Conservation (phyloP, 108 stramenopile species). For the Seminavis robusta region DNA sequence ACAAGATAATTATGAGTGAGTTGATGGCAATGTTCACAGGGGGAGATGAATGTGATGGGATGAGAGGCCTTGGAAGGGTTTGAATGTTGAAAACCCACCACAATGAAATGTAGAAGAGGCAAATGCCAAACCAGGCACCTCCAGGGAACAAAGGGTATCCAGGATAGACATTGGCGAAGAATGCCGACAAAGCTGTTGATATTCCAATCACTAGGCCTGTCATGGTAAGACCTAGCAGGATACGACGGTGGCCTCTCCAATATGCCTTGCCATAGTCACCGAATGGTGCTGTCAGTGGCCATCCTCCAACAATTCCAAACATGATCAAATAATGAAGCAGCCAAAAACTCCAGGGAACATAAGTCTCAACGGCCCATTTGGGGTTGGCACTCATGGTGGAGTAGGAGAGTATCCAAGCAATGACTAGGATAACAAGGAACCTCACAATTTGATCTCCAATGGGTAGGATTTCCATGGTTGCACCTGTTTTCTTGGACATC, state of each 20-base stretch:
- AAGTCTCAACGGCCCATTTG: constrained; percentile 3
- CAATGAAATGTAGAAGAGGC: background rate
- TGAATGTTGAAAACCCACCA: constrained; percentile 4
- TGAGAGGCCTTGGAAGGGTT: background rate
- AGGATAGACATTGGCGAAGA: background rate
- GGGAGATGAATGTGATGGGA: background rate
- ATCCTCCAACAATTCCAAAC: constrained; percentile 2
- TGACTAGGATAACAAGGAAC: background rate
- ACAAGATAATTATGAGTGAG: background rate
- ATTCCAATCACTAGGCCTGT: background rate
- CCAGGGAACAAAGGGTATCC: constrained; percentile 3
- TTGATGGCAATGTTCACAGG: background rate
- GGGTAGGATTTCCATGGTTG: background rate
- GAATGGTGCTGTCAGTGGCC: background rate
- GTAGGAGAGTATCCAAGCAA: background rate
- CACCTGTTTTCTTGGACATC: too few relatives aligned
- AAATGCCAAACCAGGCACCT: constrained; percentile 1
- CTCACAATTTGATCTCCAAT: background rate
- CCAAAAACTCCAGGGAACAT: background rate
- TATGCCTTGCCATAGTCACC: background rate
- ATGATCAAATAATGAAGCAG: background rate
- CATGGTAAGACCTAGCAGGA: background rate
- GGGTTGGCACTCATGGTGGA: constrained; percentile 2
- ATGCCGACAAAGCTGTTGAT: background rate
- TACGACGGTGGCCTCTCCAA: background rate